Conservation (phyloP, 192 early-diverging fungal species). For the Chytriomyces sp. region DNA sequence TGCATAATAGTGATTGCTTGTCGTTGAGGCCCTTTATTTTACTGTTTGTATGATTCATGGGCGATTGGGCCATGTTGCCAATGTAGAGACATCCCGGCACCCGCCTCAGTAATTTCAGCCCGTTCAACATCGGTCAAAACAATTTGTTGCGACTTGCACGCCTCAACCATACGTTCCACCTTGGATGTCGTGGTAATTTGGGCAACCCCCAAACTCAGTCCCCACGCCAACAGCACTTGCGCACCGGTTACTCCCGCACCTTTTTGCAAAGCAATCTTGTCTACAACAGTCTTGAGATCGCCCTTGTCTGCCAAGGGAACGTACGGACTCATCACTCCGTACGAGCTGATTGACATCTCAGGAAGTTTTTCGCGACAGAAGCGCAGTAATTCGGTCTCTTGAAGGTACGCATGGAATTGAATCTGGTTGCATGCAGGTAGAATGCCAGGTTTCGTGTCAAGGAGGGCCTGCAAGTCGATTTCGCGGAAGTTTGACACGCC, state of each 20-base stretch:
- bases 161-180: not conserved
- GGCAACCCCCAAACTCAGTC: not conserved
- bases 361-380: not conserved
- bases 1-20: no score
- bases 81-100: not conserved
- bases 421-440: conserved; percentile 28
- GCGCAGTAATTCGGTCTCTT: not conserved
- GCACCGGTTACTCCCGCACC: not conserved
- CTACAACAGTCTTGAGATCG: not conserved
- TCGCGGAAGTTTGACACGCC: conserved; percentile 74
- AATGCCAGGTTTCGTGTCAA: not conserved
- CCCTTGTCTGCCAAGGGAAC: not conserved
- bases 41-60: not conserved
- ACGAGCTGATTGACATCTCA: not conserved
- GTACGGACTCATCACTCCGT: not conserved
- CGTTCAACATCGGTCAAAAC: not conserved
- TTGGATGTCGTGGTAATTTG: not conserved
- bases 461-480: conserved; percentile 17
- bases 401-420: conserved; percentile 39
- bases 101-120: not conserved
- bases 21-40: no score
- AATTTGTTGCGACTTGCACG: not conserved
- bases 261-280: not conserved
- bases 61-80: not conserved
- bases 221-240: not conserved